These are phyloP conservation scores for Shiraia sp. DNA, from an alignment of 2,329 filamentous ascomycete species.

Conservation along the genomic window DNA sequence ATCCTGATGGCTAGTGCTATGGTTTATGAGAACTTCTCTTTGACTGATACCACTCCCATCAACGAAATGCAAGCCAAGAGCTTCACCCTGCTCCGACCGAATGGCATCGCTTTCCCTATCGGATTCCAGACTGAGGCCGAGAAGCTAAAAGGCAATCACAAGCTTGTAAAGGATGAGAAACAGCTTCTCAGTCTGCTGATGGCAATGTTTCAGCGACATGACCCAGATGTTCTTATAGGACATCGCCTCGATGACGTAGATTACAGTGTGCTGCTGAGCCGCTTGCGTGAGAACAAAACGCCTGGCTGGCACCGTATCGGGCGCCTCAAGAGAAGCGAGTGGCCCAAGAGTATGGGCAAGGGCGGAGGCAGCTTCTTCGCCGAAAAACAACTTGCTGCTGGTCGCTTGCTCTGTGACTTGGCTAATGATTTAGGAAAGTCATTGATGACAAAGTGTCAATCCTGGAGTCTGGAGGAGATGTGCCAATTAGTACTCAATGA, in stretches of 20 bases:
- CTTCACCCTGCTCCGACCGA: conserved; percentile 88
- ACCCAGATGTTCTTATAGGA: conserved; percentile 91
- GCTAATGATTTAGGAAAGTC: conserved; percentile 97
- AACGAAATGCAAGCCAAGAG: conserved; percentile 88
- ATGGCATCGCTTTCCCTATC: conserved; percentile 74
- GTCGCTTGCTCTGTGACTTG: conserved; percentile 88
- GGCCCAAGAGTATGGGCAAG: conserved; percentile 86
- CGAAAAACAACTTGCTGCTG: conserved; percentile 86
- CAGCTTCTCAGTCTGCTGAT: conserved; percentile 88
- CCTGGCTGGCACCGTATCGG: conserved; percentile 95
- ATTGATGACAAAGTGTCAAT: conserved; percentile 94
- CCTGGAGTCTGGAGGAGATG: conserved; percentile 98
- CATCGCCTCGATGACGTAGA: conserved; percentile 98
- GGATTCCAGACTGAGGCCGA: conserved; percentile 81
- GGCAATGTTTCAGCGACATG: conserved; percentile 81
- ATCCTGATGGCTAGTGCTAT: conserved; percentile 89
- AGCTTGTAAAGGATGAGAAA: conserved; percentile 79
- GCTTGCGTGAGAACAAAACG: conserved; percentile 86
- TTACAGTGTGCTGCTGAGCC: conserved; percentile 85
- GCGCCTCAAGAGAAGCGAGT: conserved; percentile 77
- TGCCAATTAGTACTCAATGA: conserved; percentile 84
- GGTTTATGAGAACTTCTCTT: conserved; percentile 86
- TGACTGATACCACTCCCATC: conserved; percentile 84
- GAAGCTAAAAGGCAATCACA: conserved; percentile 75
- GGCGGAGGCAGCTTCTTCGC: conserved; percentile 89